A percentile compares a stretch with the other conserved stretches of the same genome.
Evolutionary conservation across 768 basidiomycete species (phyloP).

Genomic region (Mycena rebaudengoi): DNA sequence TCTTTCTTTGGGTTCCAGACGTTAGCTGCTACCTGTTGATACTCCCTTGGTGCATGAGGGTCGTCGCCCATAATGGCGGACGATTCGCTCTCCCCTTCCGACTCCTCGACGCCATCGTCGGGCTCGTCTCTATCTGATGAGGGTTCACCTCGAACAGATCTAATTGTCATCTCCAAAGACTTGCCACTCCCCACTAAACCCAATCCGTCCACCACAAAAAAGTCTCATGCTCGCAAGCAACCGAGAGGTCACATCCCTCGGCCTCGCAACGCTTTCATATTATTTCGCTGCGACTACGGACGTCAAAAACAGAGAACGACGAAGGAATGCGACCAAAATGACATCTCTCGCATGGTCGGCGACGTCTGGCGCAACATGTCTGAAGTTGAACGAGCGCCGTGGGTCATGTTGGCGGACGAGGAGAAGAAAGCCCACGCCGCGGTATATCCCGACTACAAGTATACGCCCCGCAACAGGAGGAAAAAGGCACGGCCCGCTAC

Average conservation of each 20-base stretch:
- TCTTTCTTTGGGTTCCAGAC: too few relatives aligned
- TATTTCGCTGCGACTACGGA: conserved; percentile 80
- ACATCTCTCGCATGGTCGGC: conserved; percentile 73
- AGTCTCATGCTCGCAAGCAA: conserved; percentile 59
- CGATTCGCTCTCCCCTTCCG: conserved; percentile 9
- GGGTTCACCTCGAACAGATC: background rate
- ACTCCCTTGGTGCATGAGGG: conserved; percentile 1
- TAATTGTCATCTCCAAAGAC: conserved; percentile 3
- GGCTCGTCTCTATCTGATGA: conserved; percentile 16
- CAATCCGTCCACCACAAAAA: conserved; percentile 36
- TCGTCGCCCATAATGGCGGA: conserved; percentile 8
- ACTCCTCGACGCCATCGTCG: conserved; percentile 17
- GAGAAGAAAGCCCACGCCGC: conserved; percentile 55
- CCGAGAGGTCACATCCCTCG: conserved; percentile 69
- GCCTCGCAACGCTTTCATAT: conserved; percentile 81
- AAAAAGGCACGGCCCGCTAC: conserved; percentile 3
- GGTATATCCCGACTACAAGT: conserved; percentile 55
- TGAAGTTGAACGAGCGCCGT: conserved; percentile 52
- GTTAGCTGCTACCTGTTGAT: too few relatives aligned
- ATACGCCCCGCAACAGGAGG: conserved; percentile 36
- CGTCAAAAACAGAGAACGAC: conserved; percentile 65
- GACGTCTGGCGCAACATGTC: conserved; percentile 70
- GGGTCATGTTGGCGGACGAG: conserved; percentile 57
- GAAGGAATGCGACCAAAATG: conserved; percentile 67
- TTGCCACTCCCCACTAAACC: conserved; percentile 24